Percentiles rank a stretch among this genome's conserved stretches.
Evolutionary conservation across 331 rosid genomes (phyloP).

Genomic region (Malus hybrid): DNA sequence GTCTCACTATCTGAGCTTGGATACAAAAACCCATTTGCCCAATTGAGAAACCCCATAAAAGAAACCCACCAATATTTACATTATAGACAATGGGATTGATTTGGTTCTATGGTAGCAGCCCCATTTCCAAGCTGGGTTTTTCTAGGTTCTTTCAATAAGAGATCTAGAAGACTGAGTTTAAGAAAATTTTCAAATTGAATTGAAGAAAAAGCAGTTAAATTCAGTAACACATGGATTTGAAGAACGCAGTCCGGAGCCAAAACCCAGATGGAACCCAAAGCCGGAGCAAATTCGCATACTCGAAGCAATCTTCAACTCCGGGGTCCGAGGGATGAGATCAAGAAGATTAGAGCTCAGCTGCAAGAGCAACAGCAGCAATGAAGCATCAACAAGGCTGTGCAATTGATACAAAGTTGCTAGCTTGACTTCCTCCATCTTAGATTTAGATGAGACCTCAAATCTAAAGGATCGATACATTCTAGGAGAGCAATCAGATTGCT

Average conservation of each 20-base stretch:
- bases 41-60: conserved; percentile 25
- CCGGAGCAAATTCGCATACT: conserved; percentile 91
- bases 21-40: conserved; percentile 18
- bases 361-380: conserved; percentile 34
- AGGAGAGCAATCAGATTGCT: conserved; percentile 68
- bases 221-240: conserved; percentile 10
- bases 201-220: conserved; percentile 4
- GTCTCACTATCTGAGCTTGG: conserved; percentile 18
- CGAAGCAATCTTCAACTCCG: conserved; percentile 93
- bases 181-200: conserved; percentile 13
- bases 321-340: conserved; percentile 86
- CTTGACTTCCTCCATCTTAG: conserved; percentile 55
- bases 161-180: conserved; percentile 35
- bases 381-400: conserved; percentile 29
- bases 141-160: conserved; percentile 11
- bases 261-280: conserved; percentile 95
- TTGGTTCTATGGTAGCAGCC: conserved; percentile 14
- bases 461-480: conserved; percentile 57
- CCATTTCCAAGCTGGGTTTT: conserved; percentile 16
- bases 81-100: conserved; percentile 27
- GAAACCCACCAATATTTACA: neutral
- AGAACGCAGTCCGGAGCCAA: conserved; percentile 90
- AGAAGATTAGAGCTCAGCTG: conserved; percentile 77
- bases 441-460: conserved; percentile 37
- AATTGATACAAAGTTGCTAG: conserved; percentile 50